A percentile compares a stretch with the other conserved stretches of the same genome.
phyloP scores from a whole-genome alignment of 441 rosid genomes.

The Jatropha multifida region DNA sequence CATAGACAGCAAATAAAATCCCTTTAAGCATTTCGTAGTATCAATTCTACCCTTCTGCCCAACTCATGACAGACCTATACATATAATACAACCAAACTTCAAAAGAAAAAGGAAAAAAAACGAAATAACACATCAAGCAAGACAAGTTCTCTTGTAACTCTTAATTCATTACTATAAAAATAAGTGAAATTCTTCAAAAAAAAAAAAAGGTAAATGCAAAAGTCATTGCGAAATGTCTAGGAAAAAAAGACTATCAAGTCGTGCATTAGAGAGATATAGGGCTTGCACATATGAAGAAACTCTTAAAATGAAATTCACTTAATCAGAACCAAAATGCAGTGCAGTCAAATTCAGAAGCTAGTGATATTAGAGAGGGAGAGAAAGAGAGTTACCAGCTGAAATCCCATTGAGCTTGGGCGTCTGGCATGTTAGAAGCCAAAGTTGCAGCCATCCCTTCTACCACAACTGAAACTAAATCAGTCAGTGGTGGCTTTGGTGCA shows the following conservation, averaged over 20 bases:
- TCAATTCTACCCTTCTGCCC: not conserved
- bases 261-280: no score
- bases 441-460: not conserved
- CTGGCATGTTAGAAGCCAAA: slow-evolving; percentile 6
- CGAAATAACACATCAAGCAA: no score
- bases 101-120: no score
- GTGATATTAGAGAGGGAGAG: not conserved
- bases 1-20: not conserved
- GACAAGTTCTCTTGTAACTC: not conserved
- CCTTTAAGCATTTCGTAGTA: not conserved
- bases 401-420: slow-evolving; percentile 6
- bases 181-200: no score
- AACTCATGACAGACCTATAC: not conserved
- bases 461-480: not conserved
- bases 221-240: no score
- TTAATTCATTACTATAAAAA: no score
- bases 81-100: not conserved
- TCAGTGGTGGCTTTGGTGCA: no score
- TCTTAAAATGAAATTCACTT: not conserved
- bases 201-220: no score
- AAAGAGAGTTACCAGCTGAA: slow-evolving; percentile 16
- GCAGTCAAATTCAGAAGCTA: not conserved
- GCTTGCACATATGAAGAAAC: not conserved
- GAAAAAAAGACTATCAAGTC: no score
- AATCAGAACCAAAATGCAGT: not conserved